Percentiles rank a stretch among this genome's conserved stretches.
Conservation (phyloP, 305 asterid species). For the Fraxinus baroniana region DNA sequence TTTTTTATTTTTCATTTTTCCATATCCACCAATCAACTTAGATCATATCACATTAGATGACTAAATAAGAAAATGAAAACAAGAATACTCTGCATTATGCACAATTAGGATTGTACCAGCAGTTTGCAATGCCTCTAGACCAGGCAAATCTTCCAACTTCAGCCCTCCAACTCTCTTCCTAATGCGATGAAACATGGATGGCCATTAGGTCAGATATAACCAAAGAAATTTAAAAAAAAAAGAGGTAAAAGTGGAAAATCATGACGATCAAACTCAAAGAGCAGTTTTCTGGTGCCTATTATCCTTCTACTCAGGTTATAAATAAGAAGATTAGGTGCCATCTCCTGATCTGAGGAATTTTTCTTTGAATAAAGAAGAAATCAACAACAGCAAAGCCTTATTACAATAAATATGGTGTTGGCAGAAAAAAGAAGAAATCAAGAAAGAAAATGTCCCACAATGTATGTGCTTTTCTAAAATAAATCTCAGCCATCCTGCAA, state of each 20-base stretch:
- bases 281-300: not conserved
- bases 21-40: not conserved
- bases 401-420: not conserved
- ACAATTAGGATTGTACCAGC: slow-evolving; percentile 59
- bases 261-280: not conserved
- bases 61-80: slow-evolving; percentile 11
- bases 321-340: not conserved
- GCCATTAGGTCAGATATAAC: slow-evolving; percentile 4
- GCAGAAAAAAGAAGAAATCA: not conserved
- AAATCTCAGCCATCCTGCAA: not conserved
- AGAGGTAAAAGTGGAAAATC: not conserved
- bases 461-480: not conserved
- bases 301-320: slow-evolving; percentile 2
- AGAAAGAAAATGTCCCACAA: not conserved
- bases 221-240: not conserved
- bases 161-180: slow-evolving; percentile 96
- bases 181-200: slow-evolving; percentile 21
- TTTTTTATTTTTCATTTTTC: no score
- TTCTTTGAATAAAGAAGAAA: not conserved
- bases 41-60: not conserved
- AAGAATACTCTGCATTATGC: slow-evolving; percentile 8
- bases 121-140: slow-evolving; percentile 71
- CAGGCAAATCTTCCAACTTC: slow-evolving; percentile 90
- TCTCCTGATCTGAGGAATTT: not conserved
- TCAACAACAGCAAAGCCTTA: not conserved